Evolutionary conservation across 345 rosid species (phyloP).

Genomic region (Eucalyptus marginata): DNA sequence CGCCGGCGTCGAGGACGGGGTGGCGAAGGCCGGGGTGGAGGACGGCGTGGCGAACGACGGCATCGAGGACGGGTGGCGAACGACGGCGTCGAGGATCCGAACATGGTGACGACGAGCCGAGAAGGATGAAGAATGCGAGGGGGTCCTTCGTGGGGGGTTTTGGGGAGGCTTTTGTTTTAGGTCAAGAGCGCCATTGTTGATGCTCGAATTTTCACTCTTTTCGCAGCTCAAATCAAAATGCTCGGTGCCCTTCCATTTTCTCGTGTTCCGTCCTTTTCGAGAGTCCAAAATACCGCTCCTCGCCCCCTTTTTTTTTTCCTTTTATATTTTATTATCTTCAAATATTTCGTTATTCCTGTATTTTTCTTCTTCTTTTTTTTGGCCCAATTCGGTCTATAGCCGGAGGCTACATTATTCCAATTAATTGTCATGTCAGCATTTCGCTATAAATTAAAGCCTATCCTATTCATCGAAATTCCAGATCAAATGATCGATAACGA

Average conservation of each 20-base stretch:
- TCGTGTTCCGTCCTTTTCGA: not conserved
- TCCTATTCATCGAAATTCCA: not conserved
- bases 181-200: not conserved
- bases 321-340: not conserved
- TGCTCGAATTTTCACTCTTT: not conserved
- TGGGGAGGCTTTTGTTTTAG: not conserved
- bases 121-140: not conserved
- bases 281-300: not conserved
- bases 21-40: slow-evolving; percentile 13
- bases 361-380: not conserved
- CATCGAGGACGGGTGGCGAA: not conserved
- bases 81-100: slow-evolving; percentile 16
- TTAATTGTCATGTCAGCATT: too few species aligned
- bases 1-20: slow-evolving; percentile 14
- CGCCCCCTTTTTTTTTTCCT: not conserved
- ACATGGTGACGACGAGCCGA: slow-evolving; percentile 1
- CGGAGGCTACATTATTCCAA: too few species aligned
- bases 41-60: slow-evolving; percentile 18
- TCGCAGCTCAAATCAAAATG: not conserved
- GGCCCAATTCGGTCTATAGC: too few species aligned
- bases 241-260: not conserved
- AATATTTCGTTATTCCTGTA: not conserved
- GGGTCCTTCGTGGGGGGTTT: not conserved
- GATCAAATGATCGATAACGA: fast-evolving
- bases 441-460: too few species aligned